Evolutionary conservation across 305 asterid genomes (phyloP).

Genomic region (Andrographis paniculata): DNA sequence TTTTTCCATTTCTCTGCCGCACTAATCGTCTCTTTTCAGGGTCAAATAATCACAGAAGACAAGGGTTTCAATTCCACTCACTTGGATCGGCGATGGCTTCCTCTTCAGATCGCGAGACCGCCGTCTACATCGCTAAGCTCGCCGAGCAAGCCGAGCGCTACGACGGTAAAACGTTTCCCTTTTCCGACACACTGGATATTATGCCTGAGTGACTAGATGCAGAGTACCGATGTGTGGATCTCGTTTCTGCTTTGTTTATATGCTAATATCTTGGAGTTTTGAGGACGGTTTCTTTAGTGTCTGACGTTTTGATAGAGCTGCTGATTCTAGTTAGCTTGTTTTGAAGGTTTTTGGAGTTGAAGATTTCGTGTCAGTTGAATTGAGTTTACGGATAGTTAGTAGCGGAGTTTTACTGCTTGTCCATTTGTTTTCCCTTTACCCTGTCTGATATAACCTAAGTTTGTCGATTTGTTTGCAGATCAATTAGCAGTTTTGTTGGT

Average conservation of each 20-base stretch:
- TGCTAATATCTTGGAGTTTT: not conserved
- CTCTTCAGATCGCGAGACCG: constrained; percentile 31
- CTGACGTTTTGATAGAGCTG: constrained; percentile 14
- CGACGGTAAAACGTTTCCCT: constrained; percentile 21
- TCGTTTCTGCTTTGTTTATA: constrained; percentile 5
- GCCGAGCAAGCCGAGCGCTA: constrained; percentile 46
- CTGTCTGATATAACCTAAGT: no score
- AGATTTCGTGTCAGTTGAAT: not conserved
- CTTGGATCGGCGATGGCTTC: constrained; percentile 33
- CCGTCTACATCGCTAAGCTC: constrained; percentile 32
- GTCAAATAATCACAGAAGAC: not conserved
- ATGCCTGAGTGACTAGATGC: constrained; percentile 10
- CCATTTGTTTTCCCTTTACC: no score
- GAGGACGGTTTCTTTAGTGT: constrained; percentile 4
- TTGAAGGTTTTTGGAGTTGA: constrained; percentile 1
- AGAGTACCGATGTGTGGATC: constrained; percentile 22
- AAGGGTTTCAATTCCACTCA: not conserved
- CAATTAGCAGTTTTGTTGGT: no score
- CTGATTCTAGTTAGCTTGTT: constrained; percentile 11
- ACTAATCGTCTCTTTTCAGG: constrained; percentile 7
- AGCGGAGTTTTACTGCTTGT: no score
- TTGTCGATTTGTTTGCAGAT: no score
- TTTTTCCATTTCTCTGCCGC: no score
- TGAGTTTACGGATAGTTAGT: no score
- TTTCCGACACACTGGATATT: not conserved